Conservation (phyloP, 495 filamentous ascomycete species). For the Hypoxylon fragiforme region DNA sequence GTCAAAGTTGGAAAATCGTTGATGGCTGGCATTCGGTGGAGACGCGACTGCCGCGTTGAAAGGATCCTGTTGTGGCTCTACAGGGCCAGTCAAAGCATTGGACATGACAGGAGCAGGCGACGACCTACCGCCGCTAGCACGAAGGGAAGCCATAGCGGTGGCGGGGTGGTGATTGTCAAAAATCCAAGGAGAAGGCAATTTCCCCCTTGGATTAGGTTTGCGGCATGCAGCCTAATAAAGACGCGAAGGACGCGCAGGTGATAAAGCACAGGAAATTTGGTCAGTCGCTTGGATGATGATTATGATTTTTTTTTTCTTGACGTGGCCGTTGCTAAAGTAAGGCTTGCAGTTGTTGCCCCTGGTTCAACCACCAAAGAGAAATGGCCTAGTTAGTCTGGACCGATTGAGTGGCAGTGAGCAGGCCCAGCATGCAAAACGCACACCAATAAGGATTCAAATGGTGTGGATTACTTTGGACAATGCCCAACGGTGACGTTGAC, state of each 20-base stretch:
- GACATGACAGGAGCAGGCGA: constrained; percentile 17
- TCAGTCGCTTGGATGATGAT: constrained; percentile 1
- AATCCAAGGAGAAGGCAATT: constrained; percentile 33
- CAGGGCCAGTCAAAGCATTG: constrained; percentile 5
- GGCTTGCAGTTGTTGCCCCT: constrained; percentile 20
- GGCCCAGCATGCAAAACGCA: constrained; percentile 28
- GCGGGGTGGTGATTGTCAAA: constrained; percentile 12
- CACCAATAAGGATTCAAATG: constrained; percentile 24
- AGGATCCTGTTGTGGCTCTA: constrained; percentile 45
- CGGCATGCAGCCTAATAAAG: constrained; percentile 36
- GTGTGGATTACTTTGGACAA: constrained; percentile 21
- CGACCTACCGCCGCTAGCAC: constrained; percentile 15
- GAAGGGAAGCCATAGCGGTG: constrained; percentile 34
- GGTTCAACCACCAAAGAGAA: constrained; percentile 28
- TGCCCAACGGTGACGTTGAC: constrained; percentile 28
- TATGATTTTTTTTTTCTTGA: constrained; percentile 22
- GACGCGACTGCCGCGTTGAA: constrained; percentile 44
- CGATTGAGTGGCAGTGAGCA: constrained; percentile 25
- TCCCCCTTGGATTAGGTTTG: constrained; percentile 35
- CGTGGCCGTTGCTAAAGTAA: constrained; percentile 28
- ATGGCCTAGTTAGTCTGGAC: constrained; percentile 4
- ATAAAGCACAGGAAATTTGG: background rate
- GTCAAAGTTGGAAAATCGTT: constrained; percentile 80
- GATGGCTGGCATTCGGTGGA: constrained; percentile 54
- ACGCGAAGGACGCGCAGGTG: constrained; percentile 23